Evolutionary conservation across 495 filamentous ascomycete genomes (phyloP).

Genomic region (Annulohypoxylon bovei): DNA sequence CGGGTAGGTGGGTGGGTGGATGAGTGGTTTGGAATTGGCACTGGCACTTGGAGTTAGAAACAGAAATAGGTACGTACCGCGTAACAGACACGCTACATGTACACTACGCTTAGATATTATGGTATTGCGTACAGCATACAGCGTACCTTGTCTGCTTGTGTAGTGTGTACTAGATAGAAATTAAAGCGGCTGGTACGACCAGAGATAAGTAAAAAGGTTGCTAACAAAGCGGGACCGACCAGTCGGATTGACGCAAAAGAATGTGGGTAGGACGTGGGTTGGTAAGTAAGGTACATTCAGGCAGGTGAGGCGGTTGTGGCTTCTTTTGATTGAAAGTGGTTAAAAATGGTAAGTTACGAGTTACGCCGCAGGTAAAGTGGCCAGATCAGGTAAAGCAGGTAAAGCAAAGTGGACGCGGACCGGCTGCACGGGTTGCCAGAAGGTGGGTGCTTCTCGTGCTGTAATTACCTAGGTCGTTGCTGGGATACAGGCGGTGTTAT

Average conservation of each 20-base stretch:
- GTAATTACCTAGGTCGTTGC: constrained; percentile 31
- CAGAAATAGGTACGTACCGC: not conserved
- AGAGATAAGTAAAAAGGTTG: not conserved
- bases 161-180: constrained; percentile 28
- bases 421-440: constrained; percentile 38
- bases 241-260: constrained; percentile 35
- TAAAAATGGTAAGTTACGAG: constrained; percentile 33
- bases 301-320: constrained; percentile 42
- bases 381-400: constrained; percentile 24
- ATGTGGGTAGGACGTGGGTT: constrained; percentile 23
- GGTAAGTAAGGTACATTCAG: constrained; percentile 2
- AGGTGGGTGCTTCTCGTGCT: constrained; percentile 32
- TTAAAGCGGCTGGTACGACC: constrained; percentile 35
- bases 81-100: not conserved
- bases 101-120: not conserved
- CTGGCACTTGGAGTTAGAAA: constrained; percentile 10
- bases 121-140: too few relatives aligned
- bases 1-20: not conserved
- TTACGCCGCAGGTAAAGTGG: constrained; percentile 34
- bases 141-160: too few relatives aligned
- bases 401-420: constrained; percentile 28
- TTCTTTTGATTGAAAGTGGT: constrained; percentile 22
- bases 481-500: constrained; percentile 32
- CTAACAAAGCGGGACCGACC: constrained; percentile 28
- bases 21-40: constrained; percentile 4